Conservation (phyloP, 495 filamentous ascomycete species). For the Penicillium herquei region DNA sequence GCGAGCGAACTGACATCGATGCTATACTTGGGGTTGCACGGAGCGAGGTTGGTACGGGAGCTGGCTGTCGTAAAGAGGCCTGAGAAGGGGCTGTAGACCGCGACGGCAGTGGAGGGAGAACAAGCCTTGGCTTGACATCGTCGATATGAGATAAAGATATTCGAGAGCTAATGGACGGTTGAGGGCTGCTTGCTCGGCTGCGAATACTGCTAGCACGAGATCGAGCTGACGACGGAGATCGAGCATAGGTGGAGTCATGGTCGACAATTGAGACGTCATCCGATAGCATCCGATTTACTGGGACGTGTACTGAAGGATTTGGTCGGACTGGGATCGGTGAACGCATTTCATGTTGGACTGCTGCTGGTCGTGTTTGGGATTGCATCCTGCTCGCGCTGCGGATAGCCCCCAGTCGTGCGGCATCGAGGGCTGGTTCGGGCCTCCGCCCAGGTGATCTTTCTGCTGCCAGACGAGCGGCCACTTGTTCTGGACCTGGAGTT, state of each 20-base stretch:
- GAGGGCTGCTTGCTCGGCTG: constrained; percentile 11
- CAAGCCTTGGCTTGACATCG: constrained; percentile 22
- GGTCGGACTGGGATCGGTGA: constrained; percentile 19
- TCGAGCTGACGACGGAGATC: constrained; percentile 12
- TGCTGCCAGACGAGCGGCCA: constrained; percentile 40
- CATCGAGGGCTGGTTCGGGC: constrained; percentile 6
- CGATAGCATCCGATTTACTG: constrained; percentile 15
- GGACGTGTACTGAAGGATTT: neutral
- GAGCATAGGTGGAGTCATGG: constrained; percentile 2
- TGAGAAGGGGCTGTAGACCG: constrained; percentile 18
- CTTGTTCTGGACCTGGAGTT: constrained; percentile 24
- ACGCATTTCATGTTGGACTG: constrained; percentile 12
- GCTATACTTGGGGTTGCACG: constrained; percentile 27
- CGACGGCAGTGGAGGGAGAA: constrained; percentile 29
- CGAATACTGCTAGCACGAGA: constrained; percentile 12
- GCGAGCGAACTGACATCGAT: constrained; percentile 27
- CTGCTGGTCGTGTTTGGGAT: constrained; percentile 10
- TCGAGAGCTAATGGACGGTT: constrained; percentile 17
- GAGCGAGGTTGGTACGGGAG: constrained; percentile 10
- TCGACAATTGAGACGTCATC: constrained; percentile 14
- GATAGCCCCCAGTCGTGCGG: constrained; percentile 21
- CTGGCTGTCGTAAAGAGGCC: constrained; percentile 16
- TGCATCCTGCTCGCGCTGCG: constrained; percentile 23
- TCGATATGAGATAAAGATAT: constrained; percentile 14
- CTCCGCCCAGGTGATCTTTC: constrained; percentile 26